phyloP scores from a whole-genome alignment of 495 filamentous ascomycete genomes.

The Penicillium silybi region DNA sequence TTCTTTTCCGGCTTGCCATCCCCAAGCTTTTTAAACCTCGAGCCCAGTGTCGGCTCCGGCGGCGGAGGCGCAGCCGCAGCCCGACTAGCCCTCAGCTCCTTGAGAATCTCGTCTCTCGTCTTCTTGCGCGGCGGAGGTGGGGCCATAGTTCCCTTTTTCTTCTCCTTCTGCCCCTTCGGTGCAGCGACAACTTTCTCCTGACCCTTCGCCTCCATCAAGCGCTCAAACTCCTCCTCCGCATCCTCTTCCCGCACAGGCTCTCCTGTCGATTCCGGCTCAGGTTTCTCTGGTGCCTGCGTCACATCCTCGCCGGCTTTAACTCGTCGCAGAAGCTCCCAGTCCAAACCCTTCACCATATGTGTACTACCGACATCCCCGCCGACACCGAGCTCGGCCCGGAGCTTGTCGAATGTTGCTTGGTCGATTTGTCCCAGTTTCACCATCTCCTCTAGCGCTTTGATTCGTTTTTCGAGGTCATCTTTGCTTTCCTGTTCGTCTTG shows the following conservation, averaged over 20 bases:
- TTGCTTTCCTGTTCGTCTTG: slow-evolving; percentile 32
- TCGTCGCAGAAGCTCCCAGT: slow-evolving; percentile 74
- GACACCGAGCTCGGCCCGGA: slow-evolving; percentile 66
- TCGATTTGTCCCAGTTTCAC: slow-evolving; percentile 82
- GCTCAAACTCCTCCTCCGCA: slow-evolving; percentile 75
- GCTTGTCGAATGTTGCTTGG: slow-evolving; percentile 63
- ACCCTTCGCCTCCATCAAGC: slow-evolving; percentile 59
- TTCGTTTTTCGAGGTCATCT: slow-evolving; percentile 53
- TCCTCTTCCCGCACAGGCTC: slow-evolving; percentile 30
- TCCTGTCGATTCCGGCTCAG: slow-evolving; percentile 3
- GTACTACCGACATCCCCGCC: slow-evolving; percentile 77
- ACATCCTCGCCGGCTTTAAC: slow-evolving; percentile 73
- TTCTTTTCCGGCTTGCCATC: slow-evolving; percentile 53
- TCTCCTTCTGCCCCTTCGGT: slow-evolving; percentile 51
- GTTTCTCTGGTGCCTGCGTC: slow-evolving; percentile 17
- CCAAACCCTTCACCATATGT: slow-evolving; percentile 88
- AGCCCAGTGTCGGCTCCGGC: slow-evolving; percentile 57
- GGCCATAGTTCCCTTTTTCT: slow-evolving; percentile 76
- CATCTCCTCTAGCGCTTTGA: slow-evolving; percentile 77
- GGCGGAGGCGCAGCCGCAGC: slow-evolving; percentile 52
- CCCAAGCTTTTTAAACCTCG: slow-evolving; percentile 79
- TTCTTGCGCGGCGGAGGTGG: slow-evolving; percentile 61
- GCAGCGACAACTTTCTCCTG: slow-evolving; percentile 46
- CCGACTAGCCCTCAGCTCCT: slow-evolving; percentile 73
- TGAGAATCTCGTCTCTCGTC: slow-evolving; percentile 78